Evolutionary conservation across 73 alveolate species (phyloP).

Genomic region (Paraurostyla sp.): DNA sequence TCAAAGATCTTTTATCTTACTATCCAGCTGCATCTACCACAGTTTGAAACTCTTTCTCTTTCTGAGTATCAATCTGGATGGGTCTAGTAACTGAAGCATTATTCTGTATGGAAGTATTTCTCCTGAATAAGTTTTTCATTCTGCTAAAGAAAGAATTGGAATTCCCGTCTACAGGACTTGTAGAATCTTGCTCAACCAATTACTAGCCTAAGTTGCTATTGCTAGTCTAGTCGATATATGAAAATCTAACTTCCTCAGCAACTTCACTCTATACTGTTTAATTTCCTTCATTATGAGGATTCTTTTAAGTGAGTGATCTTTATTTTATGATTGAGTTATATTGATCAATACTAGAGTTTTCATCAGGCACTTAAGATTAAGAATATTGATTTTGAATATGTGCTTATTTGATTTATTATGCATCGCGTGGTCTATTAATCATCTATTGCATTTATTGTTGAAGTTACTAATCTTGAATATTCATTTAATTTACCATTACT

Average conservation of each 20-base stretch:
- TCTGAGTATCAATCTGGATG: neutral
- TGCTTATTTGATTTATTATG: neutral
- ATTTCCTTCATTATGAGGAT: conserved; percentile 37
- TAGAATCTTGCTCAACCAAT: too few species aligned
- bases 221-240: neutral
- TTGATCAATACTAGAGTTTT: neutral
- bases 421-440: conserved; percentile 10
- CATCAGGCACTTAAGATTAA: neutral
- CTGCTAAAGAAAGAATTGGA: conserved; percentile 25
- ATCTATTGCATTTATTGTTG: too few species aligned
- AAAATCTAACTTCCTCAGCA: conserved; percentile 21
- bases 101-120: neutral
- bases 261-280: conserved; percentile 9
- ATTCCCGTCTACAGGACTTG: too few species aligned
- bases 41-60: neutral
- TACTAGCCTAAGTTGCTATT: too few species aligned
- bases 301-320: conserved; percentile 3
- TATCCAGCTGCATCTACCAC: neutral
- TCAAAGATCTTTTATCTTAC: neutral
- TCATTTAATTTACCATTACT: neutral
- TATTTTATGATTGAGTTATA: neutral
- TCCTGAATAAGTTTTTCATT: conserved; percentile 11
- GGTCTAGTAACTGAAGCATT: neutral
- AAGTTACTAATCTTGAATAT: too few species aligned
- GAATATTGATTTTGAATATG: neutral